Base-by-base conservation (phyloP, 768 basidiomycete species). In the Lyophyllum decastes region DNA sequence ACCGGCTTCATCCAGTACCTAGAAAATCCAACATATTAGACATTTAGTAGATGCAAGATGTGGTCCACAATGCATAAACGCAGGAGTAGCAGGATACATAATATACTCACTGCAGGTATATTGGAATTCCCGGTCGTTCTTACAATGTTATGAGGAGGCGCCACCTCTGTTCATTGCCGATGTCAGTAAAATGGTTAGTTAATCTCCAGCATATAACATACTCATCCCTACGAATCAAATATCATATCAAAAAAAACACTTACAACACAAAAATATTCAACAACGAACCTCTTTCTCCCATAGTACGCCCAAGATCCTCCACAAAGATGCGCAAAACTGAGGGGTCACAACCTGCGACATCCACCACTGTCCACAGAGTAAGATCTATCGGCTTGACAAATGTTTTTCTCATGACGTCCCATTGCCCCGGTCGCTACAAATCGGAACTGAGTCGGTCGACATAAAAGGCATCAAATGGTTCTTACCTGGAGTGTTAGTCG, bases 321-420 rank as follows among this genome's bases (percentile, higher is more conserved):
- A 70, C 27, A 40, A 72, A 72, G 5, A 26, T 52, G 8, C 45
- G 52, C 16, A 72, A 52, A 16, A 48, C 14, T 1, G 17, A n/a
- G 0, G 43, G 14, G 16, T 67, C 63, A 7, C 59, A 52, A 19
- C 57, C 62, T 16, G 70, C 66, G 47, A 72, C 67, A 52, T 72
- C 65, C 10, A 73, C 59, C 4, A 71, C 60, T 4, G 63, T 52
- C 66, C 72, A 70, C 14, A 26, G 52, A 24, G 17, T 4, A 14
- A 71, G 54, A 1, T 16, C n/a, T 2, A 62, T 64, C 17, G 70
- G 62, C 19, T 49, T 21, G 22, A 59, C 46, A 10, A 73, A 60
- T 4, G 25, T 62, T 55, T 66, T 70, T 11, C 61, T 51, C 71
- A 73, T 72, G 14, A 74, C 63, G 43, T 73, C 72, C 73, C 73